Evolutionary conservation across 1,284 basidiomycete genomes (phyloP), one percentile per base, ranked within the genome.

Genomic region (Naganishia cerealis): DNA sequence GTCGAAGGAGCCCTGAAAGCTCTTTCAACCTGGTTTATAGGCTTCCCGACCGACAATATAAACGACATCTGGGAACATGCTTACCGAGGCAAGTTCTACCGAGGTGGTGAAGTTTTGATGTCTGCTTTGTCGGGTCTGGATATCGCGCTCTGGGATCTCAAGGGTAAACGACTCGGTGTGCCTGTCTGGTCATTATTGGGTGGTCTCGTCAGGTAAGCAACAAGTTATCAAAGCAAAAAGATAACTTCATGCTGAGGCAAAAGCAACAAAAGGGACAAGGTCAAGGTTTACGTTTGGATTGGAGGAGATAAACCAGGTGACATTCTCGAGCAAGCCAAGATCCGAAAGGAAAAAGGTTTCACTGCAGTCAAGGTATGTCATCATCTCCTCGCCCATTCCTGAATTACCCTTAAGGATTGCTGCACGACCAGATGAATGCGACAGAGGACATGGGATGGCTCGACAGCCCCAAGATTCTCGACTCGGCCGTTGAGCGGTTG

Each of bases 1-100:
- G 85, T 91, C 10, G 87, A 90, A 79, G 89, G 88, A 24, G 87
- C 88, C 26, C 84, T 86, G 72, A 74, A 80, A 46, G 88, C 90
- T 70, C 83, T 91, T 36, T 79, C 81, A 13, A 81, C 86, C 67
- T 83, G 87, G 58, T 90, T 88, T 74, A 73, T 86, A 29, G 72
- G 71, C 43, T 69, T 65, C 59, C 58, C 66, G 15, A 67, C 65
- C 15, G 72, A 71, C 18, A 72, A 72, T 55, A 74, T 74, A 29
- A 71, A 73, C 36, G 73, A 74, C 38, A 72, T 74, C 57, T 74
- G 67, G 46, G 65, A 71, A 21, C 56, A 70, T 18, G 71, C 71
- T 21, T 74, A 73, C 58, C 67, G 72, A 36, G 66, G 68, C 48
- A 56, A 72, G 38, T 74, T 74, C 65, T 74, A 74, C 58, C 69